phyloP scores from a whole-genome alignment of 768 basidiomycete genomes.

The Psilocybe azurescens region DNA sequence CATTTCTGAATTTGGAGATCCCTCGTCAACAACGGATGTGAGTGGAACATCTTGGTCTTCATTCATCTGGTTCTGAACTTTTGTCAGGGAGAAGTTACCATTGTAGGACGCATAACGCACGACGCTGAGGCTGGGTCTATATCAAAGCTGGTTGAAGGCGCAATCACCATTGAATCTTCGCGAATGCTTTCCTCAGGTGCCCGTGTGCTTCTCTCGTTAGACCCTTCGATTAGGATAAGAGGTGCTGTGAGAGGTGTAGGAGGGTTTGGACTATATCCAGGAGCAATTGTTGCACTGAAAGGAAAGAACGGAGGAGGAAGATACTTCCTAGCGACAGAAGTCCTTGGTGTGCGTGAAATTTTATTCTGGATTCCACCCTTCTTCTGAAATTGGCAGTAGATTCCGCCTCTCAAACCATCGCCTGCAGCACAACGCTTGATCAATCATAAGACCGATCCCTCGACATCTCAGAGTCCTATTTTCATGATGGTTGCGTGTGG shows the following conservation, averaged over 20 bases:
- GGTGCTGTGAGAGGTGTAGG: conserved; percentile 65
- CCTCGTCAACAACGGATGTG: conserved; percentile 49
- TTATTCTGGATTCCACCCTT: neutral
- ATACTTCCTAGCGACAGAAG: conserved; percentile 83
- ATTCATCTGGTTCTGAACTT: conserved; percentile 6
- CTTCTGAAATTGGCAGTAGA: conserved; percentile 40
- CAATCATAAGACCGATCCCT: conserved; percentile 40
- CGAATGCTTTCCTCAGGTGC: conserved; percentile 73
- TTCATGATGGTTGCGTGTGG: conserved; percentile 81
- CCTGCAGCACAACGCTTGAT: conserved; percentile 29
- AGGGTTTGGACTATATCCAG: conserved; percentile 84
- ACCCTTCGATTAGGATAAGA: conserved; percentile 66
- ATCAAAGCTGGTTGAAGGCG: conserved; percentile 74
- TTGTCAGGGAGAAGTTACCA: conserved; percentile 62
- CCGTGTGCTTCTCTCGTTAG: conserved; percentile 73
- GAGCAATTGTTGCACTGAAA: conserved; percentile 82
- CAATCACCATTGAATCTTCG: conserved; percentile 83
- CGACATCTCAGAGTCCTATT: conserved; percentile 52
- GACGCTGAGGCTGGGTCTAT: conserved; percentile 65
- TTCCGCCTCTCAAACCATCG: conserved; percentile 63
- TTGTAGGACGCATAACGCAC: conserved; percentile 76
- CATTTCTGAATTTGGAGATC: conserved; percentile 80
- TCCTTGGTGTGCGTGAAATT: conserved; percentile 63
- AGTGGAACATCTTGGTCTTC: conserved; percentile 15
- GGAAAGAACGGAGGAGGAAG: conserved; percentile 93